Evolutionary conservation across 768 basidiomycete species (phyloP).

Genomic region (Agaricus subrufescens): DNA sequence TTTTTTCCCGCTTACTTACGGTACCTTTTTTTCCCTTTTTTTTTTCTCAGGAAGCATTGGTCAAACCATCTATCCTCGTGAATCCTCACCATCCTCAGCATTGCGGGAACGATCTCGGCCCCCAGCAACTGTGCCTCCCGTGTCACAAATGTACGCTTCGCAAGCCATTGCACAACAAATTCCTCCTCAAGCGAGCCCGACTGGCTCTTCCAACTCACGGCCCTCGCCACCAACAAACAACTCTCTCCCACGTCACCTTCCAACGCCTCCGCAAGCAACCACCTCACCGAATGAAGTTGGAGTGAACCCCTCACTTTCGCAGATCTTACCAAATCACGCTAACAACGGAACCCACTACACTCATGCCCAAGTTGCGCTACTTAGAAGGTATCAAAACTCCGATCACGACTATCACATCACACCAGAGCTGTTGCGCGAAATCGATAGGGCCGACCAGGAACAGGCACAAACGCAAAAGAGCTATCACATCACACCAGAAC

Average conservation of each 20-base stretch:
- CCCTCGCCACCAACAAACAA: constrained; percentile 35
- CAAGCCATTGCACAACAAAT: constrained; percentile 31
- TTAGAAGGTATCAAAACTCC: constrained; percentile 50
- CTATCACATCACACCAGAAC: constrained; percentile 25
- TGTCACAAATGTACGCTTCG: constrained; percentile 43
- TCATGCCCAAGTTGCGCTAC: constrained; percentile 50
- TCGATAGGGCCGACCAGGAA: constrained; percentile 57
- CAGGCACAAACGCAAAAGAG: constrained; percentile 33
- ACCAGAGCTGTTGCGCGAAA: constrained; percentile 64
- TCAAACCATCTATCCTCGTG: constrained; percentile 36
- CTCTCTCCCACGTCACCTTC: constrained; percentile 42
- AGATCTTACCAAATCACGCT: constrained; percentile 25
- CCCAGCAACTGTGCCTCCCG: constrained; percentile 57
- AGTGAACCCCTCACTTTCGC: constrained; percentile 24
- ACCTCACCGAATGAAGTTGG: constrained; percentile 1
- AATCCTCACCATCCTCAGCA: constrained; percentile 46
- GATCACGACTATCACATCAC: constrained; percentile 67
- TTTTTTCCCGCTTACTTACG: constrained; percentile 1
- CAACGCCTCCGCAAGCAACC: constrained; percentile 18
- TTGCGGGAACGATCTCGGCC: constrained; percentile 51
- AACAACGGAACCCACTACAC: constrained; percentile 47
- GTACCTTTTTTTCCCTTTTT: constrained; percentile 21
- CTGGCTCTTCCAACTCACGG: constrained; percentile 33
- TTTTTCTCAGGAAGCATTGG: constrained; percentile 27
- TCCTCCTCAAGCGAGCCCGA: constrained; percentile 43